Base-by-base conservation (phyloP, 495 filamentous ascomycete genomes). In the Tuber umbilicatum region DNA sequence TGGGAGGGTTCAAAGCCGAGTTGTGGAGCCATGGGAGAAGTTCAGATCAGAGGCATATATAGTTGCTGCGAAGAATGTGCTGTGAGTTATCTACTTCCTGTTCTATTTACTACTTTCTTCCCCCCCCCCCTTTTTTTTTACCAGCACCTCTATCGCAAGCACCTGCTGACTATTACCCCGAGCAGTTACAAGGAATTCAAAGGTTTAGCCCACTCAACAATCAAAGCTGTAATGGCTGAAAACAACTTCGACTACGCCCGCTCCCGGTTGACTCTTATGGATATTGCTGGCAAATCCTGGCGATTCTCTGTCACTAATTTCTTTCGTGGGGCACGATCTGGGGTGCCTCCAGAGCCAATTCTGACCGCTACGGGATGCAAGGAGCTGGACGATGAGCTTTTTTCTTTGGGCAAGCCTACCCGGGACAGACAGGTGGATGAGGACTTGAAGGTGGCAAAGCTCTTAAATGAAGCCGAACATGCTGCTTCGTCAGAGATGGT, bases 141-240 rank as follows among this genome's bases (percentile, higher is more conserved):
- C 45, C 19, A 23, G 21, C 27, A 41, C 72, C 71, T 55, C 17
- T n/a, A 37, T 40, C 42, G 50, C 55, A n/a, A 21, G 38, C 19
- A 21, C 39, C 43, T 64, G 7, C 41, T 71, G 38, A 16, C 7
- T 21, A 70, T 55, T 68, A 68, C 47, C 39, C 55, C 39, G 68
- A 78, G 86, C 47, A 87, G 86, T 21, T 86, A 85, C 79, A 91
- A 93, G 68, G 95, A 99, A 82, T 99, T 97, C 85, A 92, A 89
- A 76, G 89, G 88, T 35, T 85, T 98, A 19, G 91, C 90, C 45
- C 89, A 87, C 72, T 94, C 93, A 68, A 89, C 93, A 5, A 90
- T 98, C 78, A 90, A 92, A 60, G 94, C 91, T 12, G 94, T 99
- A 2, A 86, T 99, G 69, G 94, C 94, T 37, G 95, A 99, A 82